A percentile compares a stretch with the other conserved stretches of the same genome.
These are phyloP conservation scores for Plantago elongata DNA, from an alignment of 257 asterid genomes.

Conservation along the genomic window DNA sequence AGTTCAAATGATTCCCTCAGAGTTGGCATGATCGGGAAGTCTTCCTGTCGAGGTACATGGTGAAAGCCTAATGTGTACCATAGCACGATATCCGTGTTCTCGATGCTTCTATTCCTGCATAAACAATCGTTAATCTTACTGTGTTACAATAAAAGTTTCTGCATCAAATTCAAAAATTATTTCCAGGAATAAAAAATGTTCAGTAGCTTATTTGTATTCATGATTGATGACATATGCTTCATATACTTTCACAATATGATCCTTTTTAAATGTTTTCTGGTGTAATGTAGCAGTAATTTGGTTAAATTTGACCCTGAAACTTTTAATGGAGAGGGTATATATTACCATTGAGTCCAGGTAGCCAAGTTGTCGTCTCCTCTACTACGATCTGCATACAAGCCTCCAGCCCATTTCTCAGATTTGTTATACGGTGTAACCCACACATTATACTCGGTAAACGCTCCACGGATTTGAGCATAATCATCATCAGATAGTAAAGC, in stretches of 20 bases:
- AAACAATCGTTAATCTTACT: too few species aligned
- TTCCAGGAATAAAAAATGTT: too few species aligned
- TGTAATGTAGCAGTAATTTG: too few species aligned
- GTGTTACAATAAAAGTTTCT: too few species aligned
- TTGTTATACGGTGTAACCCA: conserved; percentile 56
- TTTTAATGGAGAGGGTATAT: too few species aligned
- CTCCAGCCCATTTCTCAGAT: conserved; percentile 58
- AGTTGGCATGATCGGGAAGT: conserved; percentile 59
- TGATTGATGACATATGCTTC: too few species aligned
- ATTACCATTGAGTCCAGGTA: conserved; percentile 41
- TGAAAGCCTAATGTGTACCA: conserved; percentile 64
- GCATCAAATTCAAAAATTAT: too few species aligned
- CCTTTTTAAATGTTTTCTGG: too few species aligned
- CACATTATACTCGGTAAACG: conserved; percentile 38
- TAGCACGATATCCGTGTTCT: conserved; percentile 52
- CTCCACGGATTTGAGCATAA: conserved; percentile 41
- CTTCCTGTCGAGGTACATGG: conserved; percentile 58
- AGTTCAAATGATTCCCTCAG: conserved; percentile 42
- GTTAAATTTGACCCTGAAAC: too few species aligned
- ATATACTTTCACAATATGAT: too few species aligned
- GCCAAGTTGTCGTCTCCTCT: conserved; percentile 38
- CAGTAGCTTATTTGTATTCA: too few species aligned
- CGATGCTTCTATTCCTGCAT: conserved; percentile 46
- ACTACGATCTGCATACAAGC: conserved; percentile 42
- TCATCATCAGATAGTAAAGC: conserved; percentile 38